phyloP scores from a whole-genome alignment of 371 early-diverging fungal species.

The Mortierella sp. region DNA sequence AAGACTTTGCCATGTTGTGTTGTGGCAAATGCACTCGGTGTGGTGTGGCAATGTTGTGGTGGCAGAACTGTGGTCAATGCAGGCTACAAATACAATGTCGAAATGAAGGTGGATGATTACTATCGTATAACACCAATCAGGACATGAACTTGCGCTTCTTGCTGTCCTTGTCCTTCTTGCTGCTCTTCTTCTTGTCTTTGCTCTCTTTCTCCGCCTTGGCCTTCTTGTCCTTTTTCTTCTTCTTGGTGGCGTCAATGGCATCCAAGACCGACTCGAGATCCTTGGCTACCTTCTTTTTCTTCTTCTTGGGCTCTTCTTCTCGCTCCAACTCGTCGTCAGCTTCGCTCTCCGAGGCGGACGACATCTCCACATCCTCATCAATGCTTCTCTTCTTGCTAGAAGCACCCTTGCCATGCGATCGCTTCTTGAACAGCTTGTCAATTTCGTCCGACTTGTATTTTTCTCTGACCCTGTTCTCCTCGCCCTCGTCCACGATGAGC shows the following conservation, averaged over 20 bases:
- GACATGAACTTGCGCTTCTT: conserved; percentile 58
- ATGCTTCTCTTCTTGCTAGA: conserved; percentile 5
- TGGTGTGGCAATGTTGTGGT: too few species aligned
- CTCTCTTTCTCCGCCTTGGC: conserved; percentile 54
- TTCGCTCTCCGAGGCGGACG: conserved; percentile 21
- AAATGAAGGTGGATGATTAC: conserved; percentile 6
- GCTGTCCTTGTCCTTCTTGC: conserved; percentile 52
- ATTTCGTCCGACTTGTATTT: conserved; percentile 58
- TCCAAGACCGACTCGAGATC: conserved; percentile 53
- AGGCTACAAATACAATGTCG: too few species aligned
- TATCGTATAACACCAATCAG: conserved; percentile 2
- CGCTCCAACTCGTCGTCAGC: conserved; percentile 18
- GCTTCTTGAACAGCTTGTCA: conserved; percentile 60
- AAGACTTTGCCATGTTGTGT: too few species aligned
- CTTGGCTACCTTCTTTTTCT: conserved; percentile 50
- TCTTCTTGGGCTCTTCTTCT: conserved; percentile 51
- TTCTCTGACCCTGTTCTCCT: conserved; percentile 40
- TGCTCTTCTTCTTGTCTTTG: conserved; percentile 37
- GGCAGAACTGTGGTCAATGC: too few species aligned
- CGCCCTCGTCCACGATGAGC: conserved; percentile 33
- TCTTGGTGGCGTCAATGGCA: conserved; percentile 61
- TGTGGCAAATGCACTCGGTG: too few species aligned
- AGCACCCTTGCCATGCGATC: conserved; percentile 24
- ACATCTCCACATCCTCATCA: conserved; percentile 26
- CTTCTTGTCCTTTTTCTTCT: conserved; percentile 56